Percentiles rank a stretch among this genome's conserved stretches.
Evolutionary conservation across 192 early-diverging fungal species (phyloP).

Genomic region (Obelidium mucronatum): DNA sequence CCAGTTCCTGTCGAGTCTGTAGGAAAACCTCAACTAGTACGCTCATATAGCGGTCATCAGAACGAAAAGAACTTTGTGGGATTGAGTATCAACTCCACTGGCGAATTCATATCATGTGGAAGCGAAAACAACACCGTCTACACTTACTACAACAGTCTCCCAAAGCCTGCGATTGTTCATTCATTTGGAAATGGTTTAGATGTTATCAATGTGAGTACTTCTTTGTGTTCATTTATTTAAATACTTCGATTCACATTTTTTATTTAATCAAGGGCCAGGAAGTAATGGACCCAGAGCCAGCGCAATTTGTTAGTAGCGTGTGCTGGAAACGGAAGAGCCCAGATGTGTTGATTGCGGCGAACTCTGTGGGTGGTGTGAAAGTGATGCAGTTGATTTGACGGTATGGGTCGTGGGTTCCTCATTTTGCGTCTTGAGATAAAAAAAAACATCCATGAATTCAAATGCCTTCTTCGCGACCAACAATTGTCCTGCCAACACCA

Average conservation of each 20-base stretch:
- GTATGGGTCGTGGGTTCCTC: background rate
- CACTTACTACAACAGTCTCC: constrained; percentile 79
- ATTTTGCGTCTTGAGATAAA: no score
- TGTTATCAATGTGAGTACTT: constrained; percentile 66
- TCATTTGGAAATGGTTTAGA: constrained; percentile 77
- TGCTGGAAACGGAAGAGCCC: constrained; percentile 85
- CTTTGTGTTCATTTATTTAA: background rate
- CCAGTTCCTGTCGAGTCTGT: no score
- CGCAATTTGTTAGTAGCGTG: constrained; percentile 88
- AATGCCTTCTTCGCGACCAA: no score
- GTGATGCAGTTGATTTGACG: constrained; percentile 69
- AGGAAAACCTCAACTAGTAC: constrained; percentile 52
- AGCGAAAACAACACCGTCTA: constrained; percentile 93
- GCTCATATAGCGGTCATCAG: constrained; percentile 83
- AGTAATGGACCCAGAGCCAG: constrained; percentile 63
- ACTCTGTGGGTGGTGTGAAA: constrained; percentile 90
- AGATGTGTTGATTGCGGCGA: constrained; percentile 82
- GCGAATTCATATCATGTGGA: constrained; percentile 90
- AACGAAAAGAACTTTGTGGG: constrained; percentile 99
- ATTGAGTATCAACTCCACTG: constrained; percentile 69
- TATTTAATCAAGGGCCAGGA: constrained; percentile 57
- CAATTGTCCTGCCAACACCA: no score
- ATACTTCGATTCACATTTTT: background rate
- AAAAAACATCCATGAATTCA: no score
- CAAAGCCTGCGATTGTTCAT: constrained; percentile 76